A percentile compares a stretch with the other conserved stretches of the same genome.
Conservation (phyloP, 2,329 filamentous ascomycete species). For the Venturia pyrina region DNA sequence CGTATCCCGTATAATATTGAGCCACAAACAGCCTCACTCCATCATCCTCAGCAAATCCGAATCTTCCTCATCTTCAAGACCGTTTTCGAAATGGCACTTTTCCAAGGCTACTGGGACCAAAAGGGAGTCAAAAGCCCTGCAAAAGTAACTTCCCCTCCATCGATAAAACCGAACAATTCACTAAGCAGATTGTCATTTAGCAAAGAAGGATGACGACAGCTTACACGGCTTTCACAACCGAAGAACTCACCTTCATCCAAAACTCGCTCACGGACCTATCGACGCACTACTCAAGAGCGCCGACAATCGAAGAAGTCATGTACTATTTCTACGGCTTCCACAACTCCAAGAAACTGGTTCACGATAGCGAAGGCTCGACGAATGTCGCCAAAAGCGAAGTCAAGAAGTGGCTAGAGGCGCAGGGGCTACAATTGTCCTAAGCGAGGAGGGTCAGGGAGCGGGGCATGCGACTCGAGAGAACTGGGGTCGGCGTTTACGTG, state of each 20-base stretch:
- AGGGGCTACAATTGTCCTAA: not conserved
- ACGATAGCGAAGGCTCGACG: not conserved
- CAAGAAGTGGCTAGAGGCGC: not conserved
- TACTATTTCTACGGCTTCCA: conserved; percentile 1
- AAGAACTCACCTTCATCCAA: conserved; percentile 1
- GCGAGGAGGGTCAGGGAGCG: not conserved
- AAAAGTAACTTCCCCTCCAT: not conserved
- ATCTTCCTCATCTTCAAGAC: not conserved
- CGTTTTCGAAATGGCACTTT: not conserved
- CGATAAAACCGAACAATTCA: not conserved
- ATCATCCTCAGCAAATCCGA: too few species aligned
- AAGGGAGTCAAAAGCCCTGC: not conserved
- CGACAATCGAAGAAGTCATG: not conserved
- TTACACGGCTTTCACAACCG: not conserved
- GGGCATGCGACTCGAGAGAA: not conserved
- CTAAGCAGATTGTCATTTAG: not conserved
- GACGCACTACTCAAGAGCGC: not conserved
- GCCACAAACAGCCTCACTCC: not conserved
- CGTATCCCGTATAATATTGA: not conserved
- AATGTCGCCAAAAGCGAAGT: not conserved
- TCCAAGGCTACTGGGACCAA: conserved; percentile 3
- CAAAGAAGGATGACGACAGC: conserved; percentile 2
- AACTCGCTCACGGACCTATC: not conserved
- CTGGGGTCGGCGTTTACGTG: not conserved
- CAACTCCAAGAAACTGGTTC: not conserved